Evolutionary conservation across 2,329 filamentous ascomycete species (phyloP), one percentile per base, ranked within the genome.

Genomic region (Thyridium curvatum): DNA sequence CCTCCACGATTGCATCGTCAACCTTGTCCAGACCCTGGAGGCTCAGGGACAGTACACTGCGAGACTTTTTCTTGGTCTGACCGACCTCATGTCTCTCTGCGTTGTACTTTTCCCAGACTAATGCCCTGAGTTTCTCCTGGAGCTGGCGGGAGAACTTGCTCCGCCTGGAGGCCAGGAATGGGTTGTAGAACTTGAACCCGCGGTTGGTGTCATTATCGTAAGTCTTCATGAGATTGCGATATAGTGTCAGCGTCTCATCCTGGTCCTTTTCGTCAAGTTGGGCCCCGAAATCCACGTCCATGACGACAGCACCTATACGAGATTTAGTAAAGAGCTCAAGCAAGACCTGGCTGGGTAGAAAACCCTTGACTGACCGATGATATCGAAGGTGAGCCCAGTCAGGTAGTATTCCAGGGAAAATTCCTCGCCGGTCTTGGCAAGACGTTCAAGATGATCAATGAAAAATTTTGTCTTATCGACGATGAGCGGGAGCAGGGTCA

Each of bases 331-430:
- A 12, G 10, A n/a, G 17, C 29, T 15, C 49, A 15, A 12, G 4
- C 7, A 14, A 4, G 4, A 18, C 12, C 2, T 53, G 18, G 44
- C 40, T 30, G 47, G 42, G 35, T 49, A 51, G 4, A 47, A 50
- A 6, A 51, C 9, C 31, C 15, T 35, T 9, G 14, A 42, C 33
- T 35, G 46, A 32, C 58, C 60, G 29, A 65, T 64, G 13, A 64
- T 58, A 38, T 68, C 64, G 35, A 66, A 65, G 2, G 62, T 61
- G 4, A 66, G 48, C 31, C 54, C 54, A 4, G 52, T 51, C 12
- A 50, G 51, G 9, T 54, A 45, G 18, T 51, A 43, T 30, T 54
- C 53, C 6, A 64, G 41, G 3, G 42, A 42, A 30, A 63, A 55
- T 2, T 45, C 46, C 9, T 56, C 47, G 18, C 49, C 52, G 2